Evolutionary conservation across 208 protist species (phyloP).

Genomic region (Wallacemonas collosoma): DNA sequence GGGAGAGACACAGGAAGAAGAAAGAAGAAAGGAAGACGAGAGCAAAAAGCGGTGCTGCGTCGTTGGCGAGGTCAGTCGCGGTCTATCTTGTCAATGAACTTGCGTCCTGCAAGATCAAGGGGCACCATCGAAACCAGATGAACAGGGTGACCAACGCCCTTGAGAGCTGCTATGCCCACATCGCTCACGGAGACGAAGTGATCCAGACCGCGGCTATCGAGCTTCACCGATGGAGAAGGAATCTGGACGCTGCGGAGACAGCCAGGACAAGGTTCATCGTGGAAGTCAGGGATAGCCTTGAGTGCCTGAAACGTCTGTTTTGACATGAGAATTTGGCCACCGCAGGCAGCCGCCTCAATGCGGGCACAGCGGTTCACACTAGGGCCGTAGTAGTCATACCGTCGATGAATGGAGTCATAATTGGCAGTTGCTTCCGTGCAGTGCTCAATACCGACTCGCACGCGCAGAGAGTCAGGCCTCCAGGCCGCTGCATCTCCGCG

Average conservation of each 20-base stretch:
- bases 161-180: constrained; percentile 41
- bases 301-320: constrained; percentile 60
- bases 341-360: constrained; percentile 66
- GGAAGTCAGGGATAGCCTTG: constrained; percentile 54
- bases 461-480: constrained; percentile 47
- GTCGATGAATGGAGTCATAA: constrained; percentile 64
- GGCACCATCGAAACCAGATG: constrained; percentile 70
- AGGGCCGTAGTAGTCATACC: constrained; percentile 90
- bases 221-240: constrained; percentile 25
- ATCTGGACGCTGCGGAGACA: constrained; percentile 50
- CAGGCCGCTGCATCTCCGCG: constrained; percentile 39
- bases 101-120: constrained; percentile 43
- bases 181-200: constrained; percentile 66
- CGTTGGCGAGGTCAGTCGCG: not conserved
- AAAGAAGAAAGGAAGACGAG: constrained; percentile 10
- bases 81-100: constrained; percentile 53
- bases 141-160: constrained; percentile 54
- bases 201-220: constrained; percentile 45
- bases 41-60: not conserved
- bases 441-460: constrained; percentile 77
- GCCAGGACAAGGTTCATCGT: constrained; percentile 53
- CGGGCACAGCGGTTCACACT: constrained; percentile 87
- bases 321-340: constrained; percentile 85
- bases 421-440: constrained; percentile 62
- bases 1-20: constrained; percentile 4